Evolutionary conservation across 2,329 filamentous ascomycete species (phyloP).

Genomic region (Fusarium armeniacum): DNA sequence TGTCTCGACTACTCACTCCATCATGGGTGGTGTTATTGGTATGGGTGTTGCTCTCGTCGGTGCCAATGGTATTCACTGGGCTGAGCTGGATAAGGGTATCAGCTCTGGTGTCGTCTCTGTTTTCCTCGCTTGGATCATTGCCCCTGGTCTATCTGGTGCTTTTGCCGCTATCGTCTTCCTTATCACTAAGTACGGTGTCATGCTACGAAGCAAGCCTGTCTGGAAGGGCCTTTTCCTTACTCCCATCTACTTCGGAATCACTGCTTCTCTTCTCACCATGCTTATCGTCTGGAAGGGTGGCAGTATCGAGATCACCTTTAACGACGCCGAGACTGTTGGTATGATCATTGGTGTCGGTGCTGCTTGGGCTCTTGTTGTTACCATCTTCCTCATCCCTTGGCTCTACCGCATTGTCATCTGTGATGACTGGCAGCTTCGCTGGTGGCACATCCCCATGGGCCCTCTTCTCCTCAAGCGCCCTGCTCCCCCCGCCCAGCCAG

Average conservation of each 20-base stretch:
- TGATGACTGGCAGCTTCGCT: constrained; percentile 72
- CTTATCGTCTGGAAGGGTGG: constrained; percentile 72
- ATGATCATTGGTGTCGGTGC: constrained; percentile 68
- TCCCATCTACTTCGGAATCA: constrained; percentile 70
- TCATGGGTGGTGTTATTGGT: constrained; percentile 72
- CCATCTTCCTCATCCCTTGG: constrained; percentile 70
- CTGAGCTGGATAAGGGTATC: constrained; percentile 58
- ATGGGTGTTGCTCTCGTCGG: constrained; percentile 71
- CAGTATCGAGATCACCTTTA: constrained; percentile 57
- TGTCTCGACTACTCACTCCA: constrained; percentile 73
- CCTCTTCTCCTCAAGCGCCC: constrained; percentile 65
- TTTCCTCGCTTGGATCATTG: constrained; percentile 73
- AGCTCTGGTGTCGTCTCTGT: constrained; percentile 64
- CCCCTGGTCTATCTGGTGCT: constrained; percentile 67
- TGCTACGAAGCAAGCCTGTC: constrained; percentile 67
- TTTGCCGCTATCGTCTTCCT: constrained; percentile 70
- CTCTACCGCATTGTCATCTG: constrained; percentile 70
- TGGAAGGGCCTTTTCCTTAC: constrained; percentile 66
- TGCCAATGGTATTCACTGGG: constrained; percentile 66
- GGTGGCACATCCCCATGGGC: constrained; percentile 67
- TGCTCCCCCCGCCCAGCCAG: constrained; percentile 68
- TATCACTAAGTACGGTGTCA: constrained; percentile 70
- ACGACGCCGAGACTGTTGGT: constrained; percentile 62
- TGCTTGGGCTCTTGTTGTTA: constrained; percentile 63
- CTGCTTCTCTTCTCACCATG: constrained; percentile 68